These are phyloP conservation scores for Yarrowia sp. DNA, from an alignment of 805 yeast genomes.

Conservation along the genomic window DNA sequence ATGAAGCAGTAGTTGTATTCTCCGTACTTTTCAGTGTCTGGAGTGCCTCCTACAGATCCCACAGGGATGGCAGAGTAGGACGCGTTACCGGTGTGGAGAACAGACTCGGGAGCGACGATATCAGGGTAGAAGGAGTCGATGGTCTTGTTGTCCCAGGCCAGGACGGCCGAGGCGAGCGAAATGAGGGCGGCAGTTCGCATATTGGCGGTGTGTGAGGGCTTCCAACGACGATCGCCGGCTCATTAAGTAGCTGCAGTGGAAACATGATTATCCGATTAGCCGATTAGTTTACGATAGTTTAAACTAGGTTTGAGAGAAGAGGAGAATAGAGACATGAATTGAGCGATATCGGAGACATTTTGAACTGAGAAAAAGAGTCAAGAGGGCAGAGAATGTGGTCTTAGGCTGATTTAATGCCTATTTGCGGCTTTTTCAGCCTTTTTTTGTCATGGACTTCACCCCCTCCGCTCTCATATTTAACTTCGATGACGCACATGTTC, in stretches of 20 bases:
- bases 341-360: not conserved
- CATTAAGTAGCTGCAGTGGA: conserved; percentile 8
- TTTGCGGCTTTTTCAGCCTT: too few species aligned
- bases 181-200: conserved; percentile 16
- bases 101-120: conserved; percentile 27
- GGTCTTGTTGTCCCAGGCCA: conserved; percentile 38
- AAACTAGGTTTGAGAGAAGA: not conserved
- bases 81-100: conserved; percentile 22
- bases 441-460: not conserved
- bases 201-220: not conserved
- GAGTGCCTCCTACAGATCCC: conserved; percentile 38
- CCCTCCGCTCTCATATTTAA: not conserved
- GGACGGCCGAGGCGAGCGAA: conserved; percentile 18
- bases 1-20: conserved; percentile 55
- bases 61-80: conserved; percentile 24
- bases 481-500: conserved; percentile 28
- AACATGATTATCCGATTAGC: not conserved
- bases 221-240: not conserved
- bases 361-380: too few species aligned
- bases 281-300: conserved; percentile 1
- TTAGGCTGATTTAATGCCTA: too few species aligned
- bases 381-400: too few species aligned
- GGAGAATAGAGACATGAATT: not conserved
- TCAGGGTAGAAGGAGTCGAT: conserved; percentile 41
- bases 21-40: conserved; percentile 48